A percentile compares a stretch with the other conserved stretches of the same genome.
These are phyloP conservation scores for Blastobotrys proliferans DNA, from an alignment of 1,139 yeast genomes.

Conservation along the genomic window DNA sequence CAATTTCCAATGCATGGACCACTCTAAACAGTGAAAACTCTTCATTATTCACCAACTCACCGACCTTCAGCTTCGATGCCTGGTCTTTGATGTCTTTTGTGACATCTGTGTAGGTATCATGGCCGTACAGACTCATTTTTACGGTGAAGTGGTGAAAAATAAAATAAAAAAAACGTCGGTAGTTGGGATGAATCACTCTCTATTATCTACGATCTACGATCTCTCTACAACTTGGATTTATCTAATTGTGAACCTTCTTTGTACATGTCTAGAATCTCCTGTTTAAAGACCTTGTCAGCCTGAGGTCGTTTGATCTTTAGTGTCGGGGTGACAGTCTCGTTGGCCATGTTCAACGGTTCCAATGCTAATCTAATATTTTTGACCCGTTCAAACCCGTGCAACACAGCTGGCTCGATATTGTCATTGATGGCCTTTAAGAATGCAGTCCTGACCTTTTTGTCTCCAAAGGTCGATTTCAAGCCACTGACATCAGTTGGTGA, in stretches of 20 bases:
- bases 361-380: constrained; percentile 56
- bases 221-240: constrained; percentile 11
- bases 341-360: constrained; percentile 64
- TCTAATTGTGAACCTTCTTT: constrained; percentile 46
- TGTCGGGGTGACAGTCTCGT: constrained; percentile 70
- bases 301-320: constrained; percentile 63
- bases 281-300: constrained; percentile 50
- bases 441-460: constrained; percentile 32
- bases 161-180: constrained; percentile 2
- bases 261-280: constrained; percentile 51
- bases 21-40: constrained; percentile 33
- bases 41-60: constrained; percentile 30
- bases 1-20: constrained; percentile 39
- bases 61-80: constrained; percentile 25
- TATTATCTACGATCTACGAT: too few species aligned
- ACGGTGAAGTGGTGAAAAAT: background rate
- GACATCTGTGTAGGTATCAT: constrained; percentile 25
- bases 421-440: constrained; percentile 34
- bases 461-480: constrained; percentile 29
- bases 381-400: constrained; percentile 56
- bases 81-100: constrained; percentile 26
- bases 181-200: too few species aligned
- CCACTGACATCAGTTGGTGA: constrained; percentile 29
- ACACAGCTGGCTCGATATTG: constrained; percentile 30
- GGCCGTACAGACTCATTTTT: constrained; percentile 21